These are phyloP conservation scores for Anisodus acutangulus DNA, from an alignment of 257 asterid genomes.

Conservation along the genomic window DNA sequence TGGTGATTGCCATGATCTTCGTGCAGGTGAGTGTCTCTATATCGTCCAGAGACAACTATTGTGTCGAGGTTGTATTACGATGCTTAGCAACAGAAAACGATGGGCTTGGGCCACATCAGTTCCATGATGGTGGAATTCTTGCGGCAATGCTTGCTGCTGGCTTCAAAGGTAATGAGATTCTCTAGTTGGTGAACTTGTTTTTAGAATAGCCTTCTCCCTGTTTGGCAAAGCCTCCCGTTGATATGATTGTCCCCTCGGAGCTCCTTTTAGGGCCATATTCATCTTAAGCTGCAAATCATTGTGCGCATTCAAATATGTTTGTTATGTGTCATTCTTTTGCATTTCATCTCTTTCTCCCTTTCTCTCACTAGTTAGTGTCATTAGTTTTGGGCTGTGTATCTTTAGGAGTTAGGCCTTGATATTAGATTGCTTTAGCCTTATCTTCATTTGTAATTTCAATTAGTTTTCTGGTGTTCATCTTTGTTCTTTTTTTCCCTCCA, in stretches of 20 bases:
- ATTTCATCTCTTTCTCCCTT: not conserved
- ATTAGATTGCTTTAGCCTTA: slow-evolving; percentile 7
- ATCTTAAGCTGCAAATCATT: not conserved
- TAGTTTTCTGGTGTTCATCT: slow-evolving; percentile 1
- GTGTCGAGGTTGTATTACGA: slow-evolving; percentile 83
- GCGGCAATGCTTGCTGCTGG: slow-evolving; percentile 83
- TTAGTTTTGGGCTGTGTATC: not conserved
- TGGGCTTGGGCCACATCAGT: slow-evolving; percentile 83
- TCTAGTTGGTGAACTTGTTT: slow-evolving; percentile 19
- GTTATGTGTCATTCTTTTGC: not conserved
- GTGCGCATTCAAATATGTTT: not conserved
- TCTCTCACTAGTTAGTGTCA: not conserved
- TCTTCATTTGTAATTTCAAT: not conserved
- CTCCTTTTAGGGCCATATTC: not conserved
- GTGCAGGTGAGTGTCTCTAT: slow-evolving; percentile 70
- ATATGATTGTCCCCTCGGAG: not conserved
- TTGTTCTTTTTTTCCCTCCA: not conserved
- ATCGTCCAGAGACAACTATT: slow-evolving; percentile 61
- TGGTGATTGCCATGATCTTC: slow-evolving; percentile 20
- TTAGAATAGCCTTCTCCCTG: not conserved
- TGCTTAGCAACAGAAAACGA: slow-evolving; percentile 87
- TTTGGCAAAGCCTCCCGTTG: not conserved
- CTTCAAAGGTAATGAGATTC: slow-evolving; percentile 69
- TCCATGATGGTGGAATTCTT: slow-evolving; percentile 88
- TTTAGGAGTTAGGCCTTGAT: not conserved